phyloP scores from a whole-genome alignment of 768 basidiomycete species.

The Strobilomyces dryophilus region DNA sequence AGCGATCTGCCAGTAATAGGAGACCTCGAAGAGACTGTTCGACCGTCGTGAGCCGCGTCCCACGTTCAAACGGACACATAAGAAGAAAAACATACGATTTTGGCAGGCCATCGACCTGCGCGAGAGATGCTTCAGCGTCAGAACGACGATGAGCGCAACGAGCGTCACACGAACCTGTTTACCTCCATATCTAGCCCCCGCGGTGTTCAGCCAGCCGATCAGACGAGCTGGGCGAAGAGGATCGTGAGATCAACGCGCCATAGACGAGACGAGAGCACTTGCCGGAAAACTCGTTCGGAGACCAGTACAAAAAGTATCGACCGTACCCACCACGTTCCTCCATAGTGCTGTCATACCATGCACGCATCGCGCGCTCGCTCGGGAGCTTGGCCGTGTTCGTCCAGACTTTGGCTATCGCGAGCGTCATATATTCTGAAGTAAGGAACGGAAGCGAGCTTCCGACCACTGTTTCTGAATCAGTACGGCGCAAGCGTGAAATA shows the following conservation, averaged over 20 bases:
- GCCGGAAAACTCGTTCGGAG: too few relatives aligned
- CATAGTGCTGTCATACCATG: background rate
- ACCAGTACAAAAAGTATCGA: background rate
- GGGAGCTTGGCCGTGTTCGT: background rate
- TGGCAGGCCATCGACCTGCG: conserved; percentile 1
- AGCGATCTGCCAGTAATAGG: background rate
- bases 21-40: background rate
- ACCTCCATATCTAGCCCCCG: conserved; percentile 12
- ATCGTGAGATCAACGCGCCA: background rate
- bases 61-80: too few relatives aligned
- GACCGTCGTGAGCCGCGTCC: background rate
- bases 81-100: background rate
- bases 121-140: background rate
- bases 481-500: background rate
- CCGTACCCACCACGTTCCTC: background rate
- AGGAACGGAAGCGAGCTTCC: background rate
- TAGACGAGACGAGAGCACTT: too few relatives aligned
- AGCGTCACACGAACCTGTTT: conserved; percentile 11
- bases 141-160: background rate
- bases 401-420: background rate
- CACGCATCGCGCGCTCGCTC: background rate
- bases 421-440: background rate
- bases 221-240: background rate
- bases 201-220: conserved; percentile 11
- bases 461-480: background rate